These are phyloP conservation scores for Macrocystidia cucumis DNA, from an alignment of 1,284 basidiomycete genomes.

Conservation along the genomic window DNA sequence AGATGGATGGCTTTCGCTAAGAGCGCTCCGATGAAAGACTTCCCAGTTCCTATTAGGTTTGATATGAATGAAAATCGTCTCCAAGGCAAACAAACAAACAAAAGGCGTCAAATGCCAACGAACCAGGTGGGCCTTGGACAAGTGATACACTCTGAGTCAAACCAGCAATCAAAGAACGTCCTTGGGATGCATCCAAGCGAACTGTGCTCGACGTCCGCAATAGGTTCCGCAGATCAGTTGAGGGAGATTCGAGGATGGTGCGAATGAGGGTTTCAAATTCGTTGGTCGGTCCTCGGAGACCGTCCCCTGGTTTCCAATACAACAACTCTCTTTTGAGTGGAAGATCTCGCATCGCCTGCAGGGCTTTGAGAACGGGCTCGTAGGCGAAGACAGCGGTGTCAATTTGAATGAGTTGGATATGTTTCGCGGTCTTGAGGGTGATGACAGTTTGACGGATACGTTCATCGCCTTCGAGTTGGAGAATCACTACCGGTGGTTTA, in stretches of 20 bases:
- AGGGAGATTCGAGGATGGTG: slow-evolving; percentile 24
- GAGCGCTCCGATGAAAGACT: slow-evolving; percentile 57
- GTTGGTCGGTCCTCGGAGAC: slow-evolving; percentile 7
- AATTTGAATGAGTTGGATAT: slow-evolving; percentile 41
- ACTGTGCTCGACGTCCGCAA: slow-evolving; percentile 29
- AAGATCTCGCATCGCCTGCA: slow-evolving; percentile 33
- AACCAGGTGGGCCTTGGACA: slow-evolving; percentile 61
- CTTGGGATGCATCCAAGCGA: slow-evolving; percentile 41
- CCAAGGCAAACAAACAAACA: slow-evolving; percentile 1
- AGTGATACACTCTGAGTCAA: slow-evolving; percentile 45
- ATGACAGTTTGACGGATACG: slow-evolving; percentile 27
- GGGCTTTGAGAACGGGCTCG: slow-evolving; percentile 44
- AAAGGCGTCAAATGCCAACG: slow-evolving; percentile 9
- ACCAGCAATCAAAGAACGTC: slow-evolving; percentile 36
- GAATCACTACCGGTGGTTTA: slow-evolving; percentile 37
- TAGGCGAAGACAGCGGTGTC: slow-evolving; percentile 52
- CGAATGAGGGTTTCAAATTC: slow-evolving; percentile 25
- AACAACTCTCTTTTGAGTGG: slow-evolving; percentile 41
- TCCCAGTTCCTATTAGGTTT: slow-evolving; percentile 66
- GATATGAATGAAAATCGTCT: slow-evolving; percentile 1
- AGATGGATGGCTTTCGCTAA: slow-evolving; percentile 47
- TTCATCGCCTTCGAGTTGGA: slow-evolving; percentile 37
- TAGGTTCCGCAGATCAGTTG: slow-evolving; percentile 29
- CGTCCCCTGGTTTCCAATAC: slow-evolving; percentile 32
- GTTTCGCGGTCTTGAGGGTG: slow-evolving; percentile 24